Evolutionary conservation across 108 stramenopile genomes (phyloP).

Genomic region (Cyclostephanos tholiformis): DNA sequence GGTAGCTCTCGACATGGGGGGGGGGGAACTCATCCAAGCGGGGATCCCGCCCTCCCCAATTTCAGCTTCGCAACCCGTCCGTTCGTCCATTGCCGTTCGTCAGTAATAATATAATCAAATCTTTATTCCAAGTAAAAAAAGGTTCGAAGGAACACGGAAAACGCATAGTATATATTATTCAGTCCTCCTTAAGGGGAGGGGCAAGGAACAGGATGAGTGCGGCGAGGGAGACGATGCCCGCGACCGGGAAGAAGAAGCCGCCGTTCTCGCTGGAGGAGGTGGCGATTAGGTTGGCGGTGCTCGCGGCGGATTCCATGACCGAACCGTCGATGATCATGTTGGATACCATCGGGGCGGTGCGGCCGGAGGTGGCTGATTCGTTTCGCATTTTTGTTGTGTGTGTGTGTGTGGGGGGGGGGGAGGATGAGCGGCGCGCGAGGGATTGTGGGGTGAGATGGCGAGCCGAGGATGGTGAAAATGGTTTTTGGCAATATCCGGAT

Average conservation of each 20-base stretch:
- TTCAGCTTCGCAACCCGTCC: not conserved
- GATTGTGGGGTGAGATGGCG: not conserved
- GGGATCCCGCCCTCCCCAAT: no score
- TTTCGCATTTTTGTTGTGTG: no score
- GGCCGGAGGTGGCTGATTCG: slow-evolving; percentile 52
- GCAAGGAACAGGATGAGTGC: slow-evolving; percentile 84
- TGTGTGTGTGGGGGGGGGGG: not conserved
- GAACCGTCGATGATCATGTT: slow-evolving; percentile 77
- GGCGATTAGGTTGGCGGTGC: slow-evolving; percentile 75
- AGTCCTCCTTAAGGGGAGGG: slow-evolving; percentile 65
- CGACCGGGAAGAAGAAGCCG: slow-evolving; percentile 82
- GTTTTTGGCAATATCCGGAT: no score
- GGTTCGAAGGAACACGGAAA: no score
- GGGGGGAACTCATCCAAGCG: no score
- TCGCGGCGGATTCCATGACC: slow-evolving; percentile 61
- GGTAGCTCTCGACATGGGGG: no score
- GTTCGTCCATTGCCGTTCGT: slow-evolving; percentile 3
- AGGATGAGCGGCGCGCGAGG: not conserved
- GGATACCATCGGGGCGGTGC: slow-evolving; percentile 50
- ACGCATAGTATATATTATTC: no score
- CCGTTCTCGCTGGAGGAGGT: slow-evolving; percentile 69
- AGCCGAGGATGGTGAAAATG: no score
- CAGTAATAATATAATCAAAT: no score
- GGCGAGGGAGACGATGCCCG: slow-evolving; percentile 73
- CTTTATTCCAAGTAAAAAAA: no score